Base-by-base conservation (phyloP, 495 filamentous ascomycete species). In the Aspergillus coremiiformis region DNA sequence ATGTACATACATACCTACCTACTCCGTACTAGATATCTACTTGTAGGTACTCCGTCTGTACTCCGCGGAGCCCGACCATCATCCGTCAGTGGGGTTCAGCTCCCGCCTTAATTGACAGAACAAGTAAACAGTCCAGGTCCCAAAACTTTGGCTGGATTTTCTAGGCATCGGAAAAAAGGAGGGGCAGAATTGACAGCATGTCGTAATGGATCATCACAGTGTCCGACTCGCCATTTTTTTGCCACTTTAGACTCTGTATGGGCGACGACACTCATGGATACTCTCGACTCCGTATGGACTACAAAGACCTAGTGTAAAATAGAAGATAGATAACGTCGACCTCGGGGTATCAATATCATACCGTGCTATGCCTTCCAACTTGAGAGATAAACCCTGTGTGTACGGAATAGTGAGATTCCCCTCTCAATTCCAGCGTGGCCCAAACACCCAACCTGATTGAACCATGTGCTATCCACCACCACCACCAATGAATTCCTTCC, bases 161-260 rank as follows among this genome's bases (percentile, higher is more conserved):
- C 37, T 54, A 42, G 51, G 51, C 17, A 15, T 45, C 39, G 46
- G 52, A 35, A 19, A 49, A 49, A 54, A 49, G 45, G 46, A 49
- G 52, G 52, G 52, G 52, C 52, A 32, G 39, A 29, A 47, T 49
- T 19, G 45, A 44, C 41, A 24, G 46, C 24, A 39, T 48, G 52
- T 44, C 41, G 26, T 26, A 24, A 39, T 50, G 33, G 42, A 53
- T 53, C 26, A 53, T 35, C 44, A 53, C 33, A 14, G 47, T 19
- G 33, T 44, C 11, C 49, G 20, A 23, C 20, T 51, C 24, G 11
- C 29, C 24, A 21, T 51, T 27, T 30, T 51, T 30, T 44, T 33
- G 33, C 20, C 19, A 20, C 22, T 50, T 42, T 12, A 32, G 29
- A 32, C 29, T 32, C 29, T 32, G 11, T 12, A 12, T 32, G 29